phyloP scores from a whole-genome alignment of 345 rosid species.

The Citrus glauca region DNA sequence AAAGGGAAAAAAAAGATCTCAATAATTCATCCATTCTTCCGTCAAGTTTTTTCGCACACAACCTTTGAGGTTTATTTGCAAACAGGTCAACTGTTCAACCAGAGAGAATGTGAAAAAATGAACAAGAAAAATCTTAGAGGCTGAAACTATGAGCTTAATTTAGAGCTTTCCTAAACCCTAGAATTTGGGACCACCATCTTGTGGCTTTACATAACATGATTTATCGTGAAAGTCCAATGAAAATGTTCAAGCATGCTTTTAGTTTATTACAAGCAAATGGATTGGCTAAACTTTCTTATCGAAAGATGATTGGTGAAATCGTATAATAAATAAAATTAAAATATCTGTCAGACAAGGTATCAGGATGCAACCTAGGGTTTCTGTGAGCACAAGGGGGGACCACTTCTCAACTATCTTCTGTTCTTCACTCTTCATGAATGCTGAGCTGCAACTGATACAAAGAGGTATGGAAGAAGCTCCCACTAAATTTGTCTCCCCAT shows the following conservation, averaged over 20 bases:
- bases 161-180: conserved; percentile 48
- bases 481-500: conserved; percentile 34
- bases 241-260: conserved; percentile 59
- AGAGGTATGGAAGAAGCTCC: conserved; percentile 18
- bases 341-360: conserved; percentile 26
- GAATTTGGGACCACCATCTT: conserved; percentile 63
- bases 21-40: background rate
- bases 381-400: conserved; percentile 43
- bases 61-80: background rate
- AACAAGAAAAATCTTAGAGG: conserved; percentile 29
- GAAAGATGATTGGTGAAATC: conserved; percentile 23
- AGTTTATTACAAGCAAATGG: conserved; percentile 24
- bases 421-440: conserved; percentile 20
- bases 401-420: conserved; percentile 64
- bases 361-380: conserved; percentile 29
- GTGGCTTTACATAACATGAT: conserved; percentile 51
- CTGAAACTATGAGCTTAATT: conserved; percentile 22
- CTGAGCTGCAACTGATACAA: conserved; percentile 9
- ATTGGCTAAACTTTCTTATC: conserved; percentile 34
- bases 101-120: background rate
- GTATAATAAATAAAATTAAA: conserved; percentile 12
- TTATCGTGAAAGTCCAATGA: conserved; percentile 47
- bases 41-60: background rate
- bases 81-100: background rate
- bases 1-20: background rate